Conservation (phyloP, 768 basidiomycete species). For the Tulasnella sp. region DNA sequence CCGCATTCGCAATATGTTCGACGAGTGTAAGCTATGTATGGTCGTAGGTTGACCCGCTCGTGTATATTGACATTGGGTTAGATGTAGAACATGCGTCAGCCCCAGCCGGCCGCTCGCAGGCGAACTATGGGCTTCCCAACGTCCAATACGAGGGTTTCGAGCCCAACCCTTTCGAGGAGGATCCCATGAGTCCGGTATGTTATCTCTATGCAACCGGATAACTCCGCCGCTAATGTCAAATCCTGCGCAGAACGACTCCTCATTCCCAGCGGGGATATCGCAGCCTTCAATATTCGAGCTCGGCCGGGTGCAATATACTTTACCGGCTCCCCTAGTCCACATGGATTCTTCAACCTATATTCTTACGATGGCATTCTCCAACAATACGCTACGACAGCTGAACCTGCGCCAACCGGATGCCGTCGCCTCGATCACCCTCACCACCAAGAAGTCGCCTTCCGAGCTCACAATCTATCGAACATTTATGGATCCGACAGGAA, state of each 20-base stretch:
- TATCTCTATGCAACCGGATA: neutral
- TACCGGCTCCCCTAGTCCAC: constrained; percentile 77
- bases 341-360: constrained; percentile 83
- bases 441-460: constrained; percentile 51
- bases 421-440: constrained; percentile 64
- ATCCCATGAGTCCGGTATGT: constrained; percentile 27
- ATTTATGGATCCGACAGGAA: constrained; percentile 89
- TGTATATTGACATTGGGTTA: constrained; percentile 35
- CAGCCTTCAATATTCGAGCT: constrained; percentile 65
- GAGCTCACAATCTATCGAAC: constrained; percentile 76
- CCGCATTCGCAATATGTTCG: neutral
- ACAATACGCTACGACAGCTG: constrained; percentile 78
- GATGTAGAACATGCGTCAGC: constrained; percentile 82
- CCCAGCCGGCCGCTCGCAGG: constrained; percentile 40
- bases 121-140: constrained; percentile 47
- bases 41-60: neutral
- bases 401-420: constrained; percentile 85
- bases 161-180: constrained; percentile 53
- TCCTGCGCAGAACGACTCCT: neutral
- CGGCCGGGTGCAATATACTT: constrained; percentile 82
- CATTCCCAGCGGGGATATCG: neutral
- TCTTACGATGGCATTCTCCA: constrained; percentile 75
- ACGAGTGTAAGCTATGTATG: neutral
- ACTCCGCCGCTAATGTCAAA: neutral
- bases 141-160: constrained; percentile 89